Conservation (phyloP, 2,329 filamentous ascomycete genomes). For the Fusarium albosuccineum region DNA sequence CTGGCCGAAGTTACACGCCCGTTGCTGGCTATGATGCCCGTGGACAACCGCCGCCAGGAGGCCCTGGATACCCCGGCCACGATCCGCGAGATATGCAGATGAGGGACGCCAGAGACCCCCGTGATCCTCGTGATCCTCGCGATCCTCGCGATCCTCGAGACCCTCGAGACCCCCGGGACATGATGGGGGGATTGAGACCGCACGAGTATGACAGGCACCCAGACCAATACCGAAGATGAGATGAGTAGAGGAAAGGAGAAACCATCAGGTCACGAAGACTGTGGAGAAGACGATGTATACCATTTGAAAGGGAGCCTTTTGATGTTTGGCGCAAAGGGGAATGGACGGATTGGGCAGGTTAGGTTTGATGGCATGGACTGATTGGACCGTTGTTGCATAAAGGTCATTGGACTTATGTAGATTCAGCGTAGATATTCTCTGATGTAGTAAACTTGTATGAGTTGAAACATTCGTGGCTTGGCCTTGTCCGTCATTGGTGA, state of each 20-base stretch:
- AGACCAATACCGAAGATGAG: constrained; percentile 60
- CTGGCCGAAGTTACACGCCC: constrained; percentile 62
- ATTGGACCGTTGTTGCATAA: constrained; percentile 1
- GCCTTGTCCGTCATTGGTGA: no score
- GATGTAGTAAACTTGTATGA: not conserved
- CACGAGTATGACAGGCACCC: constrained; percentile 61
- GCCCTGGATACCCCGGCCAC: constrained; percentile 50
- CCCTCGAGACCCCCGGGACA: constrained; percentile 46
- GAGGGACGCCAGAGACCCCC: constrained; percentile 53
- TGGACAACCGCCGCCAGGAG: constrained; percentile 54
- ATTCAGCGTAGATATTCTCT: not conserved
- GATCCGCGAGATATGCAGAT: constrained; percentile 49
- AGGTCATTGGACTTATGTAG: not conserved
- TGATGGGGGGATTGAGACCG: constrained; percentile 59
- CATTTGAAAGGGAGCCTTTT: constrained; percentile 4
- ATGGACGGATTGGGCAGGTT: not conserved
- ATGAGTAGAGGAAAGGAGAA: not conserved
- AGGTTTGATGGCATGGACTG: constrained; percentile 8
- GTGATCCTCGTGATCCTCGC: constrained; percentile 50
- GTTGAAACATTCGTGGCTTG: not conserved
- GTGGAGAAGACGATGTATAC: constrained; percentile 19
- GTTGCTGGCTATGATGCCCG: constrained; percentile 57
- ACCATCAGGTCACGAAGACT: not conserved
- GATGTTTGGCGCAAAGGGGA: constrained; percentile 23
- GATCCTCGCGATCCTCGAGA: constrained; percentile 37